These are phyloP conservation scores for Fistulifera pelliculosa DNA, from an alignment of 108 stramenopile genomes.

Conservation along the genomic window DNA sequence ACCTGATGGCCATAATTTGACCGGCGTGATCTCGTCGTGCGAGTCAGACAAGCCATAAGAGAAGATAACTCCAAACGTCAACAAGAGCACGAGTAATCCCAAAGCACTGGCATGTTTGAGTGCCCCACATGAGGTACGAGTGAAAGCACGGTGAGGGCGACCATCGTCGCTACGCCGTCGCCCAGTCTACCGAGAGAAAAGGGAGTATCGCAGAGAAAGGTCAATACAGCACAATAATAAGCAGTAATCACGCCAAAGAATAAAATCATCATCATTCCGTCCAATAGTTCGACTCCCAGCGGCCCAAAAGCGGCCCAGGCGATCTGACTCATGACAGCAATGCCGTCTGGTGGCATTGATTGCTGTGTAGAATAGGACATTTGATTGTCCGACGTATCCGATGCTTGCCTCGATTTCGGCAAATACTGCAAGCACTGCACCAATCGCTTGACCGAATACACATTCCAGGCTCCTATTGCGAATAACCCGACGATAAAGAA, in stretches of 20 bases:
- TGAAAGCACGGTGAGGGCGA: slow-evolving; percentile 40
- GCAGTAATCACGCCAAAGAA: slow-evolving; percentile 52
- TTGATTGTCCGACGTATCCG: background rate
- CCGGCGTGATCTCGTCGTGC: background rate
- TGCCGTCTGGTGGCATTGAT: slow-evolving; percentile 38
- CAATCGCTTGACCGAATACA: slow-evolving; percentile 42
- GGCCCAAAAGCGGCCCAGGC: slow-evolving; percentile 64
- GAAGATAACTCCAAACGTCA: slow-evolving; percentile 26
- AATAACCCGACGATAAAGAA: slow-evolving; percentile 45
- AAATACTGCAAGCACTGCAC: slow-evolving; percentile 12
- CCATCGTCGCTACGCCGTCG: slow-evolving; percentile 19
- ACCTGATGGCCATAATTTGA: slow-evolving; percentile 5
- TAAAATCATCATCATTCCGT: slow-evolving; percentile 49
- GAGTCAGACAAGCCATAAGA: slow-evolving; percentile 16
- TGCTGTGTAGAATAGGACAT: background rate
- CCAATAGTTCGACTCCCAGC: slow-evolving; percentile 39
- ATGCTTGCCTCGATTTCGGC: too few species aligned
- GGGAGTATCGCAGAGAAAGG: slow-evolving; percentile 49
- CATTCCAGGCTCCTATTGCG: slow-evolving; percentile 59
- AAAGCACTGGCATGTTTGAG: slow-evolving; percentile 37
- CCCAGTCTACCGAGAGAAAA: slow-evolving; percentile 26
- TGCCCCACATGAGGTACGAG: slow-evolving; percentile 63
- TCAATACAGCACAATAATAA: slow-evolving; percentile 51
- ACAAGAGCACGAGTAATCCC: slow-evolving; percentile 39
- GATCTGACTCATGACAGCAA: slow-evolving; percentile 42